phyloP scores from a whole-genome alignment of 2,329 filamentous ascomycete species.

The Arthrobotrys iridis region DNA sequence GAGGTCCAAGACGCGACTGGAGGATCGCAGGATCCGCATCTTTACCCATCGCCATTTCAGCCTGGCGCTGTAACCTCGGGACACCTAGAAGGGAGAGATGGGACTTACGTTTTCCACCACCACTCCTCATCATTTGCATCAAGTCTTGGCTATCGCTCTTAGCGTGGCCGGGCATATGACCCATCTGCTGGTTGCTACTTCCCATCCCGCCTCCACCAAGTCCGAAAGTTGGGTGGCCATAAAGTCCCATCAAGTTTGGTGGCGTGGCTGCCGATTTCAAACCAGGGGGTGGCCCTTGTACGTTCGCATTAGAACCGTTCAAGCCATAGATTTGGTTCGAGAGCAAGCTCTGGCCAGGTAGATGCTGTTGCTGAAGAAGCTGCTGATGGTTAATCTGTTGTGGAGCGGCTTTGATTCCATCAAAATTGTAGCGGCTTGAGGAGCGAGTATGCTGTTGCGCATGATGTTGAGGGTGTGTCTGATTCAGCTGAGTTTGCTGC shows the following conservation, averaged over 20 bases:
- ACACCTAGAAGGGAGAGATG: slow-evolving; percentile 73
- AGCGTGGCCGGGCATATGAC: slow-evolving; percentile 52
- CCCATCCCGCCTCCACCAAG: slow-evolving; percentile 69
- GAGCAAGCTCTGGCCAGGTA: slow-evolving; percentile 57
- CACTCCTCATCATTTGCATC: slow-evolving; percentile 56
- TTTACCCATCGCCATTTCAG: slow-evolving; percentile 71
- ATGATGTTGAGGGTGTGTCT: slow-evolving; percentile 62
- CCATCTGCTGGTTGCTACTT: slow-evolving; percentile 48
- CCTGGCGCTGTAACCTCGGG: slow-evolving; percentile 55
- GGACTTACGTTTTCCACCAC: slow-evolving; percentile 58
- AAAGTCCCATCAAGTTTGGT: slow-evolving; percentile 85
- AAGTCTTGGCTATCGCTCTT: slow-evolving; percentile 54
- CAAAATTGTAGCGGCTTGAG: slow-evolving; percentile 68
- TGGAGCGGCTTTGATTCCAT: slow-evolving; percentile 52
- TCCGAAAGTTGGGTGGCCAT: slow-evolving; percentile 73
- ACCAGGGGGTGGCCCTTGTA: slow-evolving; percentile 92
- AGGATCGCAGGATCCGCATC: slow-evolving; percentile 99
- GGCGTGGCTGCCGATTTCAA: slow-evolving; percentile 95
- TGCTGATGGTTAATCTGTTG: slow-evolving; percentile 60
- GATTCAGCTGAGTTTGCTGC: slow-evolving; percentile 58
- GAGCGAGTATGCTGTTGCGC: slow-evolving; percentile 63
- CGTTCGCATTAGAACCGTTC: slow-evolving; percentile 57
- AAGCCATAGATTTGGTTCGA: slow-evolving; percentile 58
- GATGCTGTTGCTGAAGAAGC: slow-evolving; percentile 66
- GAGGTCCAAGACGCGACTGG: slow-evolving; percentile 74